Evolutionary conservation across 2,329 filamentous ascomycete species (phyloP).

Genomic region (Ascocoryne sarcoides): DNA sequence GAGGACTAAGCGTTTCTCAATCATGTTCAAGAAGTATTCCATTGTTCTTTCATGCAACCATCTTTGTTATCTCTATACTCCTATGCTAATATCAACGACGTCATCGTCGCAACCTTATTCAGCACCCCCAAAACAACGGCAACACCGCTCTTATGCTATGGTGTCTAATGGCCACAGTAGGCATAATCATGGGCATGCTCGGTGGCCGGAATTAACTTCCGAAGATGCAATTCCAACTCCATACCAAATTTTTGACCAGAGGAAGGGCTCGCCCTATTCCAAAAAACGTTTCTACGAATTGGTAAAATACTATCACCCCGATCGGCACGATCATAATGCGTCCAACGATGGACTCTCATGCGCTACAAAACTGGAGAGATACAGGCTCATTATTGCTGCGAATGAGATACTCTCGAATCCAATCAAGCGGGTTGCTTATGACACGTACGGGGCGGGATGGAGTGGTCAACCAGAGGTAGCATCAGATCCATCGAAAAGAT

Average conservation of each 20-base stretch:
- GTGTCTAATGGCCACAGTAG: slow-evolving; percentile 30
- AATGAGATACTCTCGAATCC: slow-evolving; percentile 83
- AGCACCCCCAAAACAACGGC: slow-evolving; percentile 11
- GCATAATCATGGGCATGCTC: slow-evolving; percentile 24
- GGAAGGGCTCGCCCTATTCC: slow-evolving; percentile 59
- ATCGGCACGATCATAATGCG: slow-evolving; percentile 42
- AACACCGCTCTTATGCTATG: slow-evolving; percentile 31
- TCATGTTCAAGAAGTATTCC: slow-evolving; percentile 36
- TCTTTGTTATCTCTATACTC: slow-evolving; percentile 29
- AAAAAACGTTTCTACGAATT: slow-evolving; percentile 83
- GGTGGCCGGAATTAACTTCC: slow-evolving; percentile 26
- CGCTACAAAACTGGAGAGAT: slow-evolving; percentile 70
- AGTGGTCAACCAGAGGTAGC: slow-evolving; percentile 35
- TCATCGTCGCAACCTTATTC: slow-evolving; percentile 18
- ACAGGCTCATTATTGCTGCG: slow-evolving; percentile 78
- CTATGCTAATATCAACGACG: slow-evolving; percentile 24
- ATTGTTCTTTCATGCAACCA: slow-evolving; percentile 30
- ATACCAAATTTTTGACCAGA: slow-evolving; percentile 72
- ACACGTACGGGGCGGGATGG: slow-evolving; percentile 78
- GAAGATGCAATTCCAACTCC: slow-evolving; percentile 47
- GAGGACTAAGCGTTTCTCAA: too few relatives aligned
- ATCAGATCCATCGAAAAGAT: slow-evolving; percentile 21
- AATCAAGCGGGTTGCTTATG: slow-evolving; percentile 70
- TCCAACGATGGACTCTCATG: slow-evolving; percentile 42
- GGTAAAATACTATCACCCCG: slow-evolving; percentile 93